Percentiles rank a stretch among this genome's conserved stretches.
phyloP scores from a whole-genome alignment of 805 yeast species.

The Starmerella powellii region DNA sequence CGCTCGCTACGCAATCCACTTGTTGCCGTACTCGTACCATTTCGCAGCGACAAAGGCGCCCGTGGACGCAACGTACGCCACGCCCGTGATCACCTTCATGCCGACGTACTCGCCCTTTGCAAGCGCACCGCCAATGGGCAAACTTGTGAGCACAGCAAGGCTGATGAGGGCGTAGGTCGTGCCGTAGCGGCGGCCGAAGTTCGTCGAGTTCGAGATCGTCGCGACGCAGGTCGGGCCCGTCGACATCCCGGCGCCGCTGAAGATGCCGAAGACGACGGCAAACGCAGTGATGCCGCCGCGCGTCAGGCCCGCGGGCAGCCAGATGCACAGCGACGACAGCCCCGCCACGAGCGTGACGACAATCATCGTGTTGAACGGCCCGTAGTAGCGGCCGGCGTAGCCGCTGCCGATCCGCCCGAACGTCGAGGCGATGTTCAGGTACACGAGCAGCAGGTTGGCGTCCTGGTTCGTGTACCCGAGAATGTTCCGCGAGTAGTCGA shows the following conservation, averaged over 20 bases:
- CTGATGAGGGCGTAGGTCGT: slow-evolving; percentile 41
- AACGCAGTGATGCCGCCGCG: slow-evolving; percentile 42
- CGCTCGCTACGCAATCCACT: too few relatives aligned
- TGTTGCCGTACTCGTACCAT: too few relatives aligned
- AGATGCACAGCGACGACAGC: slow-evolving; percentile 38
- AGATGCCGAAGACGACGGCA: slow-evolving; percentile 31
- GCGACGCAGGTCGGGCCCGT: slow-evolving; percentile 58
- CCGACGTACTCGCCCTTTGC: slow-evolving; percentile 23
- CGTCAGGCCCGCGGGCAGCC: slow-evolving; percentile 43
- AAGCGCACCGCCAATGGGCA: slow-evolving; percentile 30
- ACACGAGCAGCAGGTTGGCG: slow-evolving; percentile 35
- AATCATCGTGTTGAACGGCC: slow-evolving; percentile 45
- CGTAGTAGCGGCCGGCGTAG: slow-evolving; percentile 39
- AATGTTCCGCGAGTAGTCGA: slow-evolving; percentile 44
- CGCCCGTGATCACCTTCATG: slow-evolving; percentile 25
- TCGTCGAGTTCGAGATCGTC: slow-evolving; percentile 44
- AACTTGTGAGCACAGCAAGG: slow-evolving; percentile 28
- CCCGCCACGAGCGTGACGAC: slow-evolving; percentile 36
- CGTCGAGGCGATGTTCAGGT: slow-evolving; percentile 38
- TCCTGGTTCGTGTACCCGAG: slow-evolving; percentile 31
- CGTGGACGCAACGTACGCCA: slow-evolving; percentile 18
- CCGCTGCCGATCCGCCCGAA: slow-evolving; percentile 50
- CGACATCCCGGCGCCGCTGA: slow-evolving; percentile 48
- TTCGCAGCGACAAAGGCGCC: not conserved
- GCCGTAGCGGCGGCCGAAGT: slow-evolving; percentile 58